These are phyloP conservation scores for Penstemon newberryi DNA, from an alignment of 257 asterid species.

Conservation along the genomic window DNA sequence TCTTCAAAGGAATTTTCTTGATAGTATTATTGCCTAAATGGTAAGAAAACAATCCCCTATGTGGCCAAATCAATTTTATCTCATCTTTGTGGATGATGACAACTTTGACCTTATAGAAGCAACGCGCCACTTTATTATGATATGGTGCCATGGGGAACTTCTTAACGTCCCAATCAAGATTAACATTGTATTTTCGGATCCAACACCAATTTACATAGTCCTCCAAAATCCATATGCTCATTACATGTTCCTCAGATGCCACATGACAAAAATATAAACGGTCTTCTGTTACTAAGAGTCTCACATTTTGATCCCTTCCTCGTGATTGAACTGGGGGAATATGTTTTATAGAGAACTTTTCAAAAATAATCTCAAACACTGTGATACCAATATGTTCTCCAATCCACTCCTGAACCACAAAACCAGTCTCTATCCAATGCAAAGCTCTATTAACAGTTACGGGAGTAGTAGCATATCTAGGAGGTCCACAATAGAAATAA, in stretches of 20 bases:
- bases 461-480: neutral
- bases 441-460: neutral
- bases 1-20: too few species aligned
- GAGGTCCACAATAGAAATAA: neutral
- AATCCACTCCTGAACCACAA: neutral
- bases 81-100: neutral
- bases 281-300: neutral
- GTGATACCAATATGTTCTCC: neutral
- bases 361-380: neutral
- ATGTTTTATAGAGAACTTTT: neutral
- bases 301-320: too few species aligned
- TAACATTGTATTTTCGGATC: neutral
- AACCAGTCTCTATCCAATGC: conserved; percentile 2
- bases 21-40: too few species aligned
- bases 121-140: neutral
- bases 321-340: neutral
- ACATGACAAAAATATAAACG: too few species aligned
- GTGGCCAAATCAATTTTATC: neutral
- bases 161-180: neutral
- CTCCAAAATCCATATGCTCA: neutral
- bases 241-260: too few species aligned
- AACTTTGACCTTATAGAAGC: neutral
- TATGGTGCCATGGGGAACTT: neutral
- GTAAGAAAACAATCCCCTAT: neutral
- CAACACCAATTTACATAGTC: neutral